Evolutionary conservation across 495 filamentous ascomycete species (phyloP), one percentile per base, ranked within the genome.

Genomic region (Xylaria cubensis): DNA sequence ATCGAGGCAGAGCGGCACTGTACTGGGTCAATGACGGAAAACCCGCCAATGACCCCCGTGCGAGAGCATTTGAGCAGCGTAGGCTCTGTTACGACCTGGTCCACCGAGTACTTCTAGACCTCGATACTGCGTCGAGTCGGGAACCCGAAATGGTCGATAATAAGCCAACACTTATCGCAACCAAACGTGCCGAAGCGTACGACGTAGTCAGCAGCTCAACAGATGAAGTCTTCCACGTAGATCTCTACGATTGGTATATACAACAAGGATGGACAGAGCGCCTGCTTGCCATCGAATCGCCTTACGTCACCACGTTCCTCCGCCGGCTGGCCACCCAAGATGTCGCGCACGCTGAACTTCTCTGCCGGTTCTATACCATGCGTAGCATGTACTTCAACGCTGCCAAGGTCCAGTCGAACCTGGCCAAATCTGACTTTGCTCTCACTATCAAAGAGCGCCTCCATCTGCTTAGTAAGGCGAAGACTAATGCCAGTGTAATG

Each of bases 181-280:
- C 90, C 46, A 92, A 95, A 72, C 88, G 92, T 72, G 88, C 87
- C 66, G 96, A 99, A 81, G 95, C 96, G 0, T 97, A 97, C 81
- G 87, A 87, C 59, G 90, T 97, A 0, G 92, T 98, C 76, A 91
- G 96, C 76, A 89, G 86, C 59, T 97, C 95, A 0, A 85, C 88
- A 10, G 96, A 99, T 74, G 93, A 97, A 74, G 90, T 97, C 1
- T 99, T 98, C 82, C 89, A 98, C 79, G 95, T 93, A 36, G 91
- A 94, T 74, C 86, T 99, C 64, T 99, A 98, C 78, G 96, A 98
- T 71, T 99, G 97, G 97, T 98, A 98, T 80, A 87, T 97, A 53
- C 81, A 86, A 44, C 91, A 94, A 77, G 90, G 91, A 46, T 93
- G 92, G 89, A 90, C 84, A 34, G 93, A 98, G 66, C 90, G 93